These are phyloP conservation scores for Verticillium klebahnii DNA, from an alignment of 2,329 filamentous ascomycete genomes.

Conservation along the genomic window DNA sequence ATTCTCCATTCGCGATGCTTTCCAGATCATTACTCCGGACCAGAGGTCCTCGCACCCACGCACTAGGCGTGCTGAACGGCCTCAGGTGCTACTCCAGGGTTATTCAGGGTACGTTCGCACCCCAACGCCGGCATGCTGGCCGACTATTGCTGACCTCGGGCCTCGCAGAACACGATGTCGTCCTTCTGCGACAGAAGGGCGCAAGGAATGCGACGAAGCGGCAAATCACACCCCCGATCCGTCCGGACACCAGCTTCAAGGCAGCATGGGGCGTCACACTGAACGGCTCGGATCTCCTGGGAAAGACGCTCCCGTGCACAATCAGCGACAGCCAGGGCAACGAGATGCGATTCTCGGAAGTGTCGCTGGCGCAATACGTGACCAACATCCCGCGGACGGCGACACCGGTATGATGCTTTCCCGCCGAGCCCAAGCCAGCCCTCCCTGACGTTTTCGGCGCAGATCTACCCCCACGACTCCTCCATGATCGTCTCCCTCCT, in stretches of 20 bases:
- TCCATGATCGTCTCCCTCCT: conserved; percentile 71
- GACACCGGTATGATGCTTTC: conserved; percentile 56
- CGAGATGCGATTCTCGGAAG: conserved; percentile 54
- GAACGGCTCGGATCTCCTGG: conserved; percentile 56
- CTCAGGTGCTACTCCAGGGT: not conserved
- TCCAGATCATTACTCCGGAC: not conserved
- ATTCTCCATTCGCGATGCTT: not conserved
- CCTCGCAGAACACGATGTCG: conserved; percentile 31
- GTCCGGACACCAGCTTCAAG: conserved; percentile 22
- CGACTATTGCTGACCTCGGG: not conserved
- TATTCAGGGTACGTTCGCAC: not conserved
- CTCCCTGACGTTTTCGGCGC: not conserved
- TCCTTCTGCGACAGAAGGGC: conserved; percentile 35
- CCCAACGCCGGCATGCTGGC: not conserved
- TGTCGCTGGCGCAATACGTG: conserved; percentile 71
- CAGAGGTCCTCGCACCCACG: too few species aligned
- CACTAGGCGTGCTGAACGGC: not conserved
- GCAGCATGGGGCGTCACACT: conserved; percentile 42
- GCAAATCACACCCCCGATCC: conserved; percentile 32
- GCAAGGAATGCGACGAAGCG: conserved; percentile 26
- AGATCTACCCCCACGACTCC: conserved; percentile 67
- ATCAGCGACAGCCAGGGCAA: conserved; percentile 47
- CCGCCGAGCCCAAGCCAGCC: not conserved
- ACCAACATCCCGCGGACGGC: conserved; percentile 62
- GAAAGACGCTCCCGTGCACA: conserved; percentile 53